These are phyloP conservation scores for Candida dajiaensis DNA, from an alignment of 805 yeast species.

Conservation along the genomic window DNA sequence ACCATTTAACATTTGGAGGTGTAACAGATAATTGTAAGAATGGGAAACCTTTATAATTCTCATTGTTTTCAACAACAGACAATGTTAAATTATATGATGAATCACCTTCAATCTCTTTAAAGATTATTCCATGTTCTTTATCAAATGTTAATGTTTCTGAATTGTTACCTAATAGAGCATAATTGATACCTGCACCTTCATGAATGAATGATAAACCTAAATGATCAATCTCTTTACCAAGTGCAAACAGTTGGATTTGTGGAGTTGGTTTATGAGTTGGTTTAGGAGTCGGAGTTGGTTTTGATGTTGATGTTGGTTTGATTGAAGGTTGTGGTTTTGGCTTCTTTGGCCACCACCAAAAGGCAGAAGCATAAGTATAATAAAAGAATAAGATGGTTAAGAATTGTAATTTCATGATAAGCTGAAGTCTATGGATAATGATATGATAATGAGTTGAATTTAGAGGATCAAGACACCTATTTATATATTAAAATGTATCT, in stretches of 20 bases:
- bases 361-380: no score
- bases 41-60: constrained; percentile 10
- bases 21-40: constrained; percentile 9
- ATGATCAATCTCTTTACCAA: background rate
- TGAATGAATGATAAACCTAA: constrained; percentile 7
- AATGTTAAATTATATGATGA: constrained; percentile 5
- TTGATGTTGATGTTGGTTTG: background rate
- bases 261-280: no score
- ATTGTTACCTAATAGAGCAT: constrained; percentile 8
- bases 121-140: constrained; percentile 5
- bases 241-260: background rate
- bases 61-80: constrained; percentile 2
- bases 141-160: constrained; percentile 8
- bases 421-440: no score
- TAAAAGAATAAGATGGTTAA: no score
- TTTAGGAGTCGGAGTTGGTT: background rate
- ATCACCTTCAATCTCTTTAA: background rate
- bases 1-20: constrained; percentile 11
- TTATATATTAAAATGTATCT: no score
- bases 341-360: no score
- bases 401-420: no score
- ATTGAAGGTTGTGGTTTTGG: no score
- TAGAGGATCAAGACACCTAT: no score
- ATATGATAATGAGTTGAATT: no score
- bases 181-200: constrained; percentile 20